A percentile compares a stretch with the other conserved stretches of the same genome.
phyloP scores from a whole-genome alignment of 768 basidiomycete genomes.

The Boletus rubroflammeus region DNA sequence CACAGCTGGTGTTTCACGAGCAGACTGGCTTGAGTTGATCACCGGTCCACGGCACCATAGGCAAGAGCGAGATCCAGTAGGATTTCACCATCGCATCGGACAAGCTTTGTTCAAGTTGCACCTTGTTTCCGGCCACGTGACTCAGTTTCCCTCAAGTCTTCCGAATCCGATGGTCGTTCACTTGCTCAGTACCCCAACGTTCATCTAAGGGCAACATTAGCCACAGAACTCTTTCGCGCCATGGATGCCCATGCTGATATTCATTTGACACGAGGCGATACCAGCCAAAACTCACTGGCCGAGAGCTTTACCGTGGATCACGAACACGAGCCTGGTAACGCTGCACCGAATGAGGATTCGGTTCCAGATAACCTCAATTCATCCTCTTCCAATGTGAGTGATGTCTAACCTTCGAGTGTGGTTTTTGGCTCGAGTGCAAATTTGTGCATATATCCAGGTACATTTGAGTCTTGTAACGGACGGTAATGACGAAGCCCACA shows the following conservation, averaged over 20 bases:
- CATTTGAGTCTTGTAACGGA: not conserved
- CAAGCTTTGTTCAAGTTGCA: not conserved
- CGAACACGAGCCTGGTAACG: not conserved
- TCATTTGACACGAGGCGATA: not conserved
- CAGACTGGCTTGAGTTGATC: not conserved
- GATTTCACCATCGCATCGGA: not conserved
- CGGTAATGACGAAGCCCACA: not conserved
- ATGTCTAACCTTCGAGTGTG: not conserved
- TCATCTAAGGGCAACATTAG: not conserved
- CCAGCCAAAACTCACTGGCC: not conserved
- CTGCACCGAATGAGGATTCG: not conserved
- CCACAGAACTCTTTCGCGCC: not conserved
- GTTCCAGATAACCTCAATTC: not conserved
- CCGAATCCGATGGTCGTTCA: not conserved
- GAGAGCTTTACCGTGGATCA: not conserved
- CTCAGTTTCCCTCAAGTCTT: not conserved
- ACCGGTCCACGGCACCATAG: not conserved
- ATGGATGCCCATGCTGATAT: constrained; percentile 9
- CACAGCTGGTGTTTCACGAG: not conserved
- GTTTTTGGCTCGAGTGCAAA: not conserved
- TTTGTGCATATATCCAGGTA: constrained; percentile 17
- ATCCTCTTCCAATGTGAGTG: constrained; percentile 5
- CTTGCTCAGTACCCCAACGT: not conserved
- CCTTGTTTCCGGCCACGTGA: constrained; percentile 17
- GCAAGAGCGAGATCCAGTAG: not conserved